Conservation (phyloP, 2,329 filamentous ascomycete species). For the Monosporascus sp. region DNA sequence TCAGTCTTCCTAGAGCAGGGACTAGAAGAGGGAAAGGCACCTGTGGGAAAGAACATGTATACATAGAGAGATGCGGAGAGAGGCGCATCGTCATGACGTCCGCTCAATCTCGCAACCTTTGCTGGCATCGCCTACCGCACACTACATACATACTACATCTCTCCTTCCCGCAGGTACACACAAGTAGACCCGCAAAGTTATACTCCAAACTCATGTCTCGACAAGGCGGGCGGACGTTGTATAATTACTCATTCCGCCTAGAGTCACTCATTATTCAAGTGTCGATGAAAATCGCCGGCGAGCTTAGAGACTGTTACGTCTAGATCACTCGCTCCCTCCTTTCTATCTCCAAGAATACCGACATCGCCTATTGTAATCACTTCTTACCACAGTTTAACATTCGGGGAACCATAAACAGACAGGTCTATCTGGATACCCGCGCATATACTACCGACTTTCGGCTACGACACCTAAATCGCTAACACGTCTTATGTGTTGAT, state of each 20-base stretch:
- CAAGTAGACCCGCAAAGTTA: not conserved
- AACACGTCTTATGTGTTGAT: no score
- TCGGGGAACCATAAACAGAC: no score
- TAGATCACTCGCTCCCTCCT: not conserved
- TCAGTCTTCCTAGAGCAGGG: not conserved
- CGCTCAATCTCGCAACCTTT: not conserved
- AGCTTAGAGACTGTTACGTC: not conserved
- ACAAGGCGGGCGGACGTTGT: constrained; percentile 7
- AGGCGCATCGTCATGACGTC: not conserved
- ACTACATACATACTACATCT: not conserved
- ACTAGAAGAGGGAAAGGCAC: not conserved
- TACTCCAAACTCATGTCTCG: constrained; percentile 1
- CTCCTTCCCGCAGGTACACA: constrained; percentile 1
- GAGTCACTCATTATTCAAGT: constrained; percentile 4
- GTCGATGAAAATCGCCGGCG: not conserved
- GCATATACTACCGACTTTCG: no score
- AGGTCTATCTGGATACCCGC: no score
- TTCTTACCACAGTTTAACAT: no score
- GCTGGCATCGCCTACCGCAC: not conserved
- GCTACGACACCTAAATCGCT: no score
- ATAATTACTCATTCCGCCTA: constrained; percentile 8
- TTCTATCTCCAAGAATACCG: not conserved
- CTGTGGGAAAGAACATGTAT: no score
- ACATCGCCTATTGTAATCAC: not conserved
- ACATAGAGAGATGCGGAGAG: not conserved